These are phyloP conservation scores for Fusarium fujikuroi DNA, from an alignment of 2,329 filamentous ascomycete species.

Conservation along the genomic window DNA sequence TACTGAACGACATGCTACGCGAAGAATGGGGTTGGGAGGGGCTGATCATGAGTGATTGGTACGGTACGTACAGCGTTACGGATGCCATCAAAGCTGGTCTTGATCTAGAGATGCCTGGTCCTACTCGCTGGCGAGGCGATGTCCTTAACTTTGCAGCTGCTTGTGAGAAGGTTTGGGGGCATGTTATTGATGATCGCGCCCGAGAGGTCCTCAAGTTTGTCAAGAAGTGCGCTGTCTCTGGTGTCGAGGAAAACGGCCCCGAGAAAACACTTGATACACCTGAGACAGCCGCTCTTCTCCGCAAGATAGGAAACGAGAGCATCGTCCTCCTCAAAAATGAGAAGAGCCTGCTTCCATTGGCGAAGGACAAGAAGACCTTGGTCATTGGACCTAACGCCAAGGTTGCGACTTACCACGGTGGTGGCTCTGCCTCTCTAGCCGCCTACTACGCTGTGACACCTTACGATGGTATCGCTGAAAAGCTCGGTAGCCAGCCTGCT, in stretches of 20 bases:
- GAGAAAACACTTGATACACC: constrained; percentile 67
- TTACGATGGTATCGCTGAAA: constrained; percentile 73
- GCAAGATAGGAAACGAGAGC: constrained; percentile 73
- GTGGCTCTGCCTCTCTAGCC: constrained; percentile 70
- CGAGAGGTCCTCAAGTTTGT: constrained; percentile 68
- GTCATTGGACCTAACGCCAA: constrained; percentile 69
- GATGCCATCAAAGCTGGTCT: constrained; percentile 62
- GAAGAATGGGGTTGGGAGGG: constrained; percentile 69
- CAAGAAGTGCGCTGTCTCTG: constrained; percentile 64
- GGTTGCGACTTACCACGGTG: constrained; percentile 68
- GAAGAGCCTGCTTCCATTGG: constrained; percentile 69
- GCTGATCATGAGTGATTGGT: constrained; percentile 70
- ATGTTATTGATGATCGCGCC: constrained; percentile 67
- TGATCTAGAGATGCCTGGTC: constrained; percentile 70
- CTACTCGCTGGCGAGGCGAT: constrained; percentile 62
- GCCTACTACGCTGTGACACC: constrained; percentile 77
- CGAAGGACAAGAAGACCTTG: constrained; percentile 69
- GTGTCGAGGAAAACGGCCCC: constrained; percentile 64
- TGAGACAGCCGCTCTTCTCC: constrained; percentile 71
- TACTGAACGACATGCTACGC: constrained; percentile 63
- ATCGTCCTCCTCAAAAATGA: constrained; percentile 82
- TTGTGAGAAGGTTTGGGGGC: constrained; percentile 65
- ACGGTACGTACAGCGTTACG: constrained; percentile 65
- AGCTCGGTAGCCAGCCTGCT: constrained; percentile 55
- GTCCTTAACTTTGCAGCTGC: constrained; percentile 62